Evolutionary conservation across 2,329 filamentous ascomycete species (phyloP), one percentile per base, ranked within the genome.

Genomic region (Ophiosphaerella korrae): DNA sequence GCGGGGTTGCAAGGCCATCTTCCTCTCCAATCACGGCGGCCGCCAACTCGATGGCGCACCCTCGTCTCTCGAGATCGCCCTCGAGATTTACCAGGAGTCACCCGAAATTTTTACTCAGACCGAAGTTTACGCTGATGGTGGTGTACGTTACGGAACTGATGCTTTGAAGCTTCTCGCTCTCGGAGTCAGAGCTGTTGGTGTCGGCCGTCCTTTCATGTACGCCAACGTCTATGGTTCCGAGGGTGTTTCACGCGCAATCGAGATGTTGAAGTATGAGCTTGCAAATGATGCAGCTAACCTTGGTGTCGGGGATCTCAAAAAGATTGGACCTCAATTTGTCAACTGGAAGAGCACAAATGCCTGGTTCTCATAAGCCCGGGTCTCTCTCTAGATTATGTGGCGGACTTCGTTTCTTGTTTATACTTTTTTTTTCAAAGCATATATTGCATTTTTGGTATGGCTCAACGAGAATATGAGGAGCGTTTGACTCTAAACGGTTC

Each of bases 51-150:
- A 76, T 71, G 41, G 78, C n/a, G 78, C 81, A 2, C 86, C 88
- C 0, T 88, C 83, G 0, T 84, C 88, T 1, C 85, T 88, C 9
- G 89, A 94, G 63, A 84, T 93, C 43, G 88, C 88, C 4, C 83
- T 90, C 7, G 89, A 91, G 54, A 87, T 91, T 45, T 87, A 89
- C 71, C 85, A 83, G n/a, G 50, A 70, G 12, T 72, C 64, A 13
- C 74, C 74, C 0, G 67, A 73, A 13, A 66, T 77, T 14, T 75
- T 77, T 57, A 57, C 67, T 41, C 55, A 75, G 46, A 59, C 74
- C 13, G 75, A 77, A 42, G 71, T 77, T 7, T 74, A 68, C 42
- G 73, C 71, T 5, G 74, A 77, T 40, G 73, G 74, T 4, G 74
- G 75, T 46, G 71, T 76, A 5, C 66, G 74, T 12, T 75, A 74